Base-by-base conservation (phyloP, 768 basidiomycete genomes). In the Trametes meyenii region DNA sequence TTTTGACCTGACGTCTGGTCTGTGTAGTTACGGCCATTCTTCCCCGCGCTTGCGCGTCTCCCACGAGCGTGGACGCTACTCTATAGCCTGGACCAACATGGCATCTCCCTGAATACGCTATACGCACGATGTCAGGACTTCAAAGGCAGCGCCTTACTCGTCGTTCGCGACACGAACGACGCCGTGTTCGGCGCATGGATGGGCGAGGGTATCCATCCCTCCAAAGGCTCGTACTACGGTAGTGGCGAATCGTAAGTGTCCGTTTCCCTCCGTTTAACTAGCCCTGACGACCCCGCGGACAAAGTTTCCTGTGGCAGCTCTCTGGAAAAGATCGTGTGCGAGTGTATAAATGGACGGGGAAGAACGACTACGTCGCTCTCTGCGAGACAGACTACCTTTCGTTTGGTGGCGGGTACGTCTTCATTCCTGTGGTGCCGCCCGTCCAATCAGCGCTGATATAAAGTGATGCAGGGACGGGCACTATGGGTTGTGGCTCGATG, bases 51-150 rank as follows among this genome's bases (percentile, higher is more conserved):
- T 6, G 78, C 84, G 1, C 87, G 89, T 4, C 83, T 96, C 17
- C 81, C 88, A 0, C 78, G 80, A 7, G 76, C 79, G 29, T 96
- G 94, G 94, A 82, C 82, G 0, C 82, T 96, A 0, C 75, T 94
- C 5, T 95, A 96, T 76, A 95, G 93, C 16, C 81, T 97, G 17
- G 96, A 98, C 69, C 95, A 97, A 69, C 91, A 98, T 66, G 96
- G 96, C 0, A 94, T 96, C 46, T 96, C 94, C 13, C 79, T 98
- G 14, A 86, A 89, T 46, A 97, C 96, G 0, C 81, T 98, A 5
- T 98, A 97, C 72, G 69, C 81, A 2, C 81, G 81, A 0, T 90
- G 87, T 55, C 84, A 83, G 52, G 67, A 72, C 5, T 73, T 75
- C 23, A 74, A 70, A 35, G 76, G 76, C 38, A 79, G 82, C 2